Base-by-base conservation (phyloP, 148 eudicot species). In the Polygonum maritimum region DNA sequence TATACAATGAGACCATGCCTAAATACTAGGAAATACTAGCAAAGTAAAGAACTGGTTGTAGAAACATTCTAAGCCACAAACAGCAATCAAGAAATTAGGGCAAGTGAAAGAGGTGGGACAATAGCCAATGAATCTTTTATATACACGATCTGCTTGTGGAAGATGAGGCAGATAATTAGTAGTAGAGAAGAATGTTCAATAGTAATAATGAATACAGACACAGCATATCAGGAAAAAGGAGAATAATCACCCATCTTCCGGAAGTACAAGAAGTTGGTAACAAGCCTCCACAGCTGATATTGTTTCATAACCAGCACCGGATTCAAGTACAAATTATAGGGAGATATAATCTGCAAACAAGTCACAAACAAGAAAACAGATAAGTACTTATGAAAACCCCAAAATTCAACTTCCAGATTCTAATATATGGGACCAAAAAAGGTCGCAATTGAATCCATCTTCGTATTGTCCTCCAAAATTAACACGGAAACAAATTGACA, bases 261-360 rank as follows among this genome's bases (percentile, higher is more conserved):
- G 86, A 95, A 92, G 84, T 95, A 95, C 69, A 95, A 81, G 82
- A 95, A 95, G 80, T 95, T 95, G 55, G 99, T 95, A 39, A 95
- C 70, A 44, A 95, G 94, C 11, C 99, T 90, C 99, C 99, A 95
- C 69, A 90, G 72, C 80, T 95, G 96, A 79, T 95, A 95, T 36
- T 89, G 92, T 85, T 95, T 95, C 83, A 92, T 85, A 63, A 95
- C 98, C 55, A 89, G 92, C 78, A 62, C 87, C 8, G 98, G 98
- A 71, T 92, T 87, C 90, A 95, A 83, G 84, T 95, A 95, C 63
- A 95, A 75, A 78, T 92, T 88, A 76, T 89, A 84, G 1, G 97
- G 97, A 58, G 98, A 92, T 77, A 94, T 92, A 69, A 94, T 92
- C 98, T 94, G 94, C 90, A 75, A 80, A 13, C 15, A 71, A 65